Base-by-base conservation (phyloP, 371 early-diverging fungal genomes). In the Nematocida major region DNA sequence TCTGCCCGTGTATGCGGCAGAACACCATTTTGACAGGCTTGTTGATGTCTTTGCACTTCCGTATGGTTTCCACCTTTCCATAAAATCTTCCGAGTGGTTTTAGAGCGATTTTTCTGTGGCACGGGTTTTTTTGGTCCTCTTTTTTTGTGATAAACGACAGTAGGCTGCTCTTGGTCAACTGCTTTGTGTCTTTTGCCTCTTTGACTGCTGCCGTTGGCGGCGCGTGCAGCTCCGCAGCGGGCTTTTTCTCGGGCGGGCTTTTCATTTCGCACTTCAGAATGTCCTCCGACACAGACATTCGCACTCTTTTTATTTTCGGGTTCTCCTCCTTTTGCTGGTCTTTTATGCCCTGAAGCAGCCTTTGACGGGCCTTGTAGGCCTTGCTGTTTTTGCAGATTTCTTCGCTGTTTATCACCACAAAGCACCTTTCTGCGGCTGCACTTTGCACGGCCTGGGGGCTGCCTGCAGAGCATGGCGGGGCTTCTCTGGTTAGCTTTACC, bases 21-120 rank as follows among this genome's bases (percentile, higher is more conserved):
- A 73, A 73, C 0, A 73, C 76, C 76, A 73, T 73, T 24, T 65
- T 5, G 7, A 63, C 24, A 36, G 76, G 76, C 34, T n/a, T 63
- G 20, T 22, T 28, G 24, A 73, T 51, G 5, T 73, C 59, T 28
- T 78, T 22, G 57, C 61, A 36, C 15, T 7, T n/a, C 2, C 76
- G 9, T 11, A 63, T 39, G 3, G 76, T 73, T 18, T 22, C 24
- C 13, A 32, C n/a, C 7, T 63, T 62, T 30, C 38, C 40, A 26
- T 73, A 39, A 28, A 73, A 22, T 40, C 45, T 40, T 0, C 76
- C 76, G 18, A 65, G 65, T 7, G 32, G 15, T 26, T 24, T 42
- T 40, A 34, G 42, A 7, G 5, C 7, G 3, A 38, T 11, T 20
- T 22, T 63, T 20, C 22, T 63, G 3, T 2, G 15, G 9, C 7